Conservation (phyloP, 805 yeast genomes). For the Vanderwaltozyma polyspora region DNA sequence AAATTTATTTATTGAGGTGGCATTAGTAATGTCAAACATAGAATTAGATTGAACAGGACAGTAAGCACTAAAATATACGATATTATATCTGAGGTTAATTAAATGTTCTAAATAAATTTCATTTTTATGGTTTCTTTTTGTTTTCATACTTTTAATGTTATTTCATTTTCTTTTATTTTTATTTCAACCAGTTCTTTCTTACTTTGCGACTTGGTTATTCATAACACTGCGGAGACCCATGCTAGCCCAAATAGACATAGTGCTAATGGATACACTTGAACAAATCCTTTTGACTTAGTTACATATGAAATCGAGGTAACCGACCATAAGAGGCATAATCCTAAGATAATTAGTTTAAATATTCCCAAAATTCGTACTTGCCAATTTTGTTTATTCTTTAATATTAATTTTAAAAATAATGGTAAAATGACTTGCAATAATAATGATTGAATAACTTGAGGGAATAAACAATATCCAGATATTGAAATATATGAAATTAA, state of each 20-base stretch:
- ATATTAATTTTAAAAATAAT: constrained; percentile 9
- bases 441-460: constrained; percentile 21
- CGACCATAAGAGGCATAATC: constrained; percentile 19
- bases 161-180: too few species aligned
- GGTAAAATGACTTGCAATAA: constrained; percentile 20
- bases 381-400: constrained; percentile 6
- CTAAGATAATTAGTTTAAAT: constrained; percentile 11
- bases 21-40: too few species aligned
- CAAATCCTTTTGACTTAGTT: constrained; percentile 13
- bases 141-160: too few species aligned
- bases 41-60: too few species aligned
- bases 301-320: constrained; percentile 16
- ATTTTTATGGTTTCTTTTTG: too few species aligned
- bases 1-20: too few species aligned
- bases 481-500: constrained; percentile 24
- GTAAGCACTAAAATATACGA: too few species aligned
- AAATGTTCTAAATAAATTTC: too few species aligned
- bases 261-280: constrained; percentile 20
- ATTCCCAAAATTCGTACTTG: constrained; percentile 10
- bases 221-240: constrained; percentile 17
- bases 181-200: too few species aligned
- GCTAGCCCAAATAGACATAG: constrained; percentile 18
- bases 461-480: constrained; percentile 26
- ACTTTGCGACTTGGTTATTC: too few species aligned
- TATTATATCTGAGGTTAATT: too few species aligned